Base-by-base conservation (phyloP, 2,329 filamentous ascomycete species). In the Fusarium beomiforme region DNA sequence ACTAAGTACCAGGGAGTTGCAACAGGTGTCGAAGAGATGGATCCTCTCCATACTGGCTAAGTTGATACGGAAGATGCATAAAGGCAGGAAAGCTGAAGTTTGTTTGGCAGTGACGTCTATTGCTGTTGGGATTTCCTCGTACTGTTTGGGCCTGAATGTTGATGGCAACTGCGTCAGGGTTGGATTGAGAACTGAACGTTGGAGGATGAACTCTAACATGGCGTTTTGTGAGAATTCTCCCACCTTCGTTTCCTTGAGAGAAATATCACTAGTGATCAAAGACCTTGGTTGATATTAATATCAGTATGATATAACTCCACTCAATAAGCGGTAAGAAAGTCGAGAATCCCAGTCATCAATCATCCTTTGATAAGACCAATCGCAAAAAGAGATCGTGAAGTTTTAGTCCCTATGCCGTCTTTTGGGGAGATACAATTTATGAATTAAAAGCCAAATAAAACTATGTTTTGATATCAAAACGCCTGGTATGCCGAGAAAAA, bases 1-100 rank as follows among this genome's bases (percentile, higher is more conserved):
- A 93, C 88, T 49, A 86, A 86, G 78, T 91, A 91, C 73, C 84
- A 87, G 66, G 86, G 85, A 29, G 85, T 89, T 74, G 87, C 85
- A 79, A 85, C 87, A 24, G 88, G 89, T 9, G 89, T 91, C 11
- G 89, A 92, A 78, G 87, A 90, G 74, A 85, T 92, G 79, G 91
- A 93, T 78, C 91, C 91, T 26, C 83, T 93, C 73, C 85, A 89
- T 70, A 79, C 75, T 41, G 76, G 67, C 23, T 81, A 77, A 47
- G 54, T 56, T 46, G 56, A 39, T 37, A 64, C 44, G 47, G 51
- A 33, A 39, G 23, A 39, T 23, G n/a, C 26, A 6, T 36, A 44
- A 37, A 39, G 39, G n/a, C 36, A 49, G 39, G 39, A 46, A 33
- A 19, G 23, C 31, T 44, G 44, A 50, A 58, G 31, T 7, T 50